These are phyloP conservation scores for Suillus subluteus DNA, from an alignment of 768 basidiomycete species.

Conservation along the genomic window DNA sequence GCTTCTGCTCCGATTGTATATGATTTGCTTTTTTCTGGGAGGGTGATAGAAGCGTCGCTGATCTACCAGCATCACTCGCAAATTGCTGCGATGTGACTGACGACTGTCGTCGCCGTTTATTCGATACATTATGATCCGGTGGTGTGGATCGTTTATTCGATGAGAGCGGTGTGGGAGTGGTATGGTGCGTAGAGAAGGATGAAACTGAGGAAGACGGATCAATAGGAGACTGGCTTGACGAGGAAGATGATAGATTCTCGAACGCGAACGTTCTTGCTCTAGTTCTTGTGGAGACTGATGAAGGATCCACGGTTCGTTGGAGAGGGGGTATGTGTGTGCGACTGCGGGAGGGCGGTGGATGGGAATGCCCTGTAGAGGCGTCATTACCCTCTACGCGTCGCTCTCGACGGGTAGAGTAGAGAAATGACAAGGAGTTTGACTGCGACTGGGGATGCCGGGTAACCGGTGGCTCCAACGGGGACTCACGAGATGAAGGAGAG, in stretches of 20 bases:
- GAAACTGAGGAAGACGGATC: slow-evolving; percentile 22
- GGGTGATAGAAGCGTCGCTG: slow-evolving; percentile 59
- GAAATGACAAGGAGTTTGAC: slow-evolving; percentile 19
- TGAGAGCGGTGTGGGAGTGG: slow-evolving; percentile 14
- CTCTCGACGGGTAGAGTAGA: slow-evolving; percentile 25
- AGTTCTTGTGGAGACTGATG: slow-evolving; percentile 16
- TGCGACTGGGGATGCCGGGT: slow-evolving; percentile 25
- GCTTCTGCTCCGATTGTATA: slow-evolving; percentile 93
- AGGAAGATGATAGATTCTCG: slow-evolving; percentile 27
- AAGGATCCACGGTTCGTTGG: slow-evolving; percentile 17
- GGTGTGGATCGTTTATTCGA: slow-evolving; percentile 32
- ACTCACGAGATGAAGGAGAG: slow-evolving; percentile 6
- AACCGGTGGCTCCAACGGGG: slow-evolving; percentile 14
- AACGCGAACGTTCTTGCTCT: slow-evolving; percentile 17
- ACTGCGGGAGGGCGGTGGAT: slow-evolving; percentile 14
- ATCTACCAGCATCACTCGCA: slow-evolving; percentile 19
- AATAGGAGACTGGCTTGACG: slow-evolving; percentile 29
- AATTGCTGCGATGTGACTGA: slow-evolving; percentile 19
- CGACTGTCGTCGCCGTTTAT: slow-evolving; percentile 37
- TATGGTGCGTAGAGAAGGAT: slow-evolving; percentile 17
- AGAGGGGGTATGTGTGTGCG: slow-evolving; percentile 22
- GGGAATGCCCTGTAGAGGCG: background rate
- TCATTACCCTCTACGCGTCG: slow-evolving; percentile 17
- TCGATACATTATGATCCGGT: slow-evolving; percentile 26
- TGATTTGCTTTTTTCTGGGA: slow-evolving; percentile 94